phyloP scores from a whole-genome alignment of 805 yeast species.

The Kazachstania psychrophila region DNA sequence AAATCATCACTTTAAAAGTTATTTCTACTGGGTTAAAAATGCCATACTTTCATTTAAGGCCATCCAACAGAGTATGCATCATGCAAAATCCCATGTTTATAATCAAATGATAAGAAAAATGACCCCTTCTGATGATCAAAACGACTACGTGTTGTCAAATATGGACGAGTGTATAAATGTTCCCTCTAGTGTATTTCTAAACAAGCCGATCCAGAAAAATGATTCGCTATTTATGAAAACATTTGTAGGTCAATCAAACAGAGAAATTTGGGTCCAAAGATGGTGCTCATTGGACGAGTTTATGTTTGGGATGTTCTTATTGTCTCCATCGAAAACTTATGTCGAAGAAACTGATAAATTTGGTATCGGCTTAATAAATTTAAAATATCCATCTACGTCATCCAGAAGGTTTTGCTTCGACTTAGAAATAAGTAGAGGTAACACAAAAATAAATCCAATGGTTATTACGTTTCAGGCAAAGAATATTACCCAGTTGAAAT shows the following conservation, averaged over 20 bases:
- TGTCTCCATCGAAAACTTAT: conserved; percentile 54
- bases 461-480: conserved; percentile 60
- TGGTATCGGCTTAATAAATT: conserved; percentile 64
- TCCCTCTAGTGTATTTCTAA: neutral
- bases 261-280: conserved; percentile 67
- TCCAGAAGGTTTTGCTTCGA: conserved; percentile 76
- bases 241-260: conserved; percentile 38
- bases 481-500: conserved; percentile 52
- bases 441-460: conserved; percentile 22
- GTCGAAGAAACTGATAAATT: conserved; percentile 87
- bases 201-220: conserved; percentile 43
- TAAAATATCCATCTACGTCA: conserved; percentile 51
- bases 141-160: conserved; percentile 39
- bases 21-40: conserved; percentile 10
- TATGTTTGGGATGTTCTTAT: conserved; percentile 64
- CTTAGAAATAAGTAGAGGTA: conserved; percentile 40
- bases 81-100: conserved; percentile 54
- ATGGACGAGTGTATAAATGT: conserved; percentile 27
- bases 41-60: conserved; percentile 3
- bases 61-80: conserved; percentile 32
- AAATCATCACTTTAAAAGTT: conserved; percentile 7
- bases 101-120: conserved; percentile 41
- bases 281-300: conserved; percentile 78
- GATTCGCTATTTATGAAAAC: conserved; percentile 84
- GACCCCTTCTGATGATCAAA: conserved; percentile 50